Evolutionary conservation across 768 basidiomycete genomes (phyloP).

Genomic region (Pleurotus giganteus): DNA sequence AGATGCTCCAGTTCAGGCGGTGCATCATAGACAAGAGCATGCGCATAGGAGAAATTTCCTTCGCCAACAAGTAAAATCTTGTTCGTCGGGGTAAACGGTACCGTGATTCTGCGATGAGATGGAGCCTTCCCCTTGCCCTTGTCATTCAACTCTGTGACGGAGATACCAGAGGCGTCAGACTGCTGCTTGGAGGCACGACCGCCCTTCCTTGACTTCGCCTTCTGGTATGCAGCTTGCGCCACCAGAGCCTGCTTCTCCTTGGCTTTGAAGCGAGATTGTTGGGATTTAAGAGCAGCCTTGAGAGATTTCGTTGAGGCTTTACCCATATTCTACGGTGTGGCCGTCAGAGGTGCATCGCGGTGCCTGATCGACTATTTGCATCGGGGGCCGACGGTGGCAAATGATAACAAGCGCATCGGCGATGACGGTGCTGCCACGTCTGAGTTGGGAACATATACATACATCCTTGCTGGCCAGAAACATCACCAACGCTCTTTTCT

Average conservation of each 20-base stretch:
- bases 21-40: conserved; percentile 57
- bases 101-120: conserved; percentile 38
- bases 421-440: conserved; percentile 9
- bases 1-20: conserved; percentile 48
- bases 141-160: conserved; percentile 13
- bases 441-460: conserved; percentile 5
- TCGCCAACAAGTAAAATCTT: conserved; percentile 83
- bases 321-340: conserved; percentile 31
- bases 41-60: conserved; percentile 92
- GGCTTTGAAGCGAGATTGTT: conserved; percentile 62
- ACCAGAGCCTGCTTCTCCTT: conserved; percentile 56
- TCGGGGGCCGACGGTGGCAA: not conserved
- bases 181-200: conserved; percentile 9
- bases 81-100: conserved; percentile 67
- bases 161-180: not conserved
- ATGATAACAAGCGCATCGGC: not conserved
- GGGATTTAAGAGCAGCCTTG: conserved; percentile 66
- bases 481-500: conserved; percentile 5
- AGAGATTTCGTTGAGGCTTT: conserved; percentile 51
- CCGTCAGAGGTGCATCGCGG: not conserved
- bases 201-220: conserved; percentile 30
- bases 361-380: conserved; percentile 5
- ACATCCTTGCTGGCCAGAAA: not conserved
- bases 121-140: conserved; percentile 38
- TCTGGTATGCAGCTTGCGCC: conserved; percentile 50